Percentiles rank a stretch among this genome's conserved stretches.
These are phyloP conservation scores for Talaromyces liani DNA, from an alignment of 495 filamentous ascomycete genomes.

Conservation along the genomic window DNA sequence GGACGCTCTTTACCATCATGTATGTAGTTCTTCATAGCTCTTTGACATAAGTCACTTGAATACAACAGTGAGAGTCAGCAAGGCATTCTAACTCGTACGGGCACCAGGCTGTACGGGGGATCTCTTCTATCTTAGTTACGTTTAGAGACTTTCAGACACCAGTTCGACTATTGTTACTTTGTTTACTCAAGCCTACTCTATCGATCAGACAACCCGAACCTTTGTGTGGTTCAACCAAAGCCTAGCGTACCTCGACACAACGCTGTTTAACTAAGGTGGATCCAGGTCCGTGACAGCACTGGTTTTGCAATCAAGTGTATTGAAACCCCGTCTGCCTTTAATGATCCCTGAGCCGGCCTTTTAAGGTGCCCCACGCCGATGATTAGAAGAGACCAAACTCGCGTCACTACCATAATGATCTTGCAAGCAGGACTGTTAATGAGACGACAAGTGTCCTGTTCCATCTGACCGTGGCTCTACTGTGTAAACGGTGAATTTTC, in stretches of 20 bases:
- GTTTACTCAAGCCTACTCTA: background rate
- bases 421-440: too few species aligned
- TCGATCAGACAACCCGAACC: background rate
- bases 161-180: background rate
- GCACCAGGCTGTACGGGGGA: background rate
- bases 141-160: background rate
- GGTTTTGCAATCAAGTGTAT: too few species aligned
- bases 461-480: too few species aligned
- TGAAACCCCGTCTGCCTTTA: too few species aligned
- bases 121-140: slow-evolving; percentile 2
- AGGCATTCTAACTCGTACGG: background rate
- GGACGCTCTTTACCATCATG: slow-evolving; percentile 1
- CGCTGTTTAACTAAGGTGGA: slow-evolving; percentile 7
- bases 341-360: too few species aligned
- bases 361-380: too few species aligned
- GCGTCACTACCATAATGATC: too few species aligned
- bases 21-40: background rate
- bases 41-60: background rate
- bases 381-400: too few species aligned
- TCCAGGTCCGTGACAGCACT: background rate
- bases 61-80: background rate
- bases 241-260: slow-evolving; percentile 5
- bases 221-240: slow-evolving; percentile 1
- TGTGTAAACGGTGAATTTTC: too few species aligned
- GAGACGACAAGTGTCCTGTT: too few species aligned